Base-by-base conservation (phyloP, 176 grass and related monocot species). In the Cocos nucifera region DNA sequence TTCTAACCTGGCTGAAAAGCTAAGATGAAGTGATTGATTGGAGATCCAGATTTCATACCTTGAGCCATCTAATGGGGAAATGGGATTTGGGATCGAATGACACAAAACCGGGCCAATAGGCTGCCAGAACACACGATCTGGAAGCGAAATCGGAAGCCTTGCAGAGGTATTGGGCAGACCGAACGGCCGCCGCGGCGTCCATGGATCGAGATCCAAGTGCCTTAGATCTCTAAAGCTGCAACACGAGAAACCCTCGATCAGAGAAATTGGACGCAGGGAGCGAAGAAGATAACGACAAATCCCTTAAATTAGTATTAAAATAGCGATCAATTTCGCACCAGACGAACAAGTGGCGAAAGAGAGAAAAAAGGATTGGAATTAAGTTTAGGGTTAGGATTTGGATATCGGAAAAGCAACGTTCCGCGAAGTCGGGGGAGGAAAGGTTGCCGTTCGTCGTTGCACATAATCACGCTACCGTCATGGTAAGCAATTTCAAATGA, bases 151-250 rank as follows among this genome's bases (percentile, higher is more conserved):
- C 49, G 35, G 70, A 55, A 72, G 76, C 73, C 23, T 73, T 79
- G 29, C 61, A 73, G 50, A 59, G 71, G 52, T 69, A 78, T 24
- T 78, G 28, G 16, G 84, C 84, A 65, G 79, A 92, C 66, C 79
- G 55, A 73, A 98, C 73, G 56, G 73, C 73, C 73, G 67, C 72
- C 14, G 69, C 76, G 9, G 80, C 63, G 61, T 83, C 88, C 85
- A 82, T 82, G 24, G 24, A 65, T 64, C 48, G 15, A 58, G 49
- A 70, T 64, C 60, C 54, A 53, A 16, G 48, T 9, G 30, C 30
- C 30, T 8, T 32, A 8, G 30, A 5, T 1, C 30, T 32, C 6
- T 35, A 35, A 35, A 54, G 24, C 58, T 44, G 70, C 49, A 72
- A 30, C 49, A 39, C 14, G 3, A 23, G 24, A 59, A 59, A 24